These are phyloP conservation scores for Debaryomyces coudertii DNA, from an alignment of 1,139 yeast genomes.

Conservation along the genomic window DNA sequence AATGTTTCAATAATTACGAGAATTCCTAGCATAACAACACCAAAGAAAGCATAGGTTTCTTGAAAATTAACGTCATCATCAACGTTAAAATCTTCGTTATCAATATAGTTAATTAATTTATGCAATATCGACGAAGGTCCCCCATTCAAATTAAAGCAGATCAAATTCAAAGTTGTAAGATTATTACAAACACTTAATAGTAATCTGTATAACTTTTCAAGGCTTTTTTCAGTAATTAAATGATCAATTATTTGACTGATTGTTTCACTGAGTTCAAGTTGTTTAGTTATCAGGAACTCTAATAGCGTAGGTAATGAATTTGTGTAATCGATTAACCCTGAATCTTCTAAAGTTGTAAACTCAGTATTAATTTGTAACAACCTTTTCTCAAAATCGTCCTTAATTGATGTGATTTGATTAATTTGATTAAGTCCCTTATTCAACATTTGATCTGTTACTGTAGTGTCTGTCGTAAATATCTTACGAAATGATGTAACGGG, in stretches of 20 bases:
- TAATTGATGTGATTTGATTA: slow-evolving; percentile 13
- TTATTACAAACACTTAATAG: slow-evolving; percentile 49
- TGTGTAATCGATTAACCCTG: slow-evolving; percentile 49
- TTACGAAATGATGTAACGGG: slow-evolving; percentile 46
- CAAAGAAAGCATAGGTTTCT: slow-evolving; percentile 70
- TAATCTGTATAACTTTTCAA: slow-evolving; percentile 52
- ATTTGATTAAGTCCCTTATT: slow-evolving; percentile 27
- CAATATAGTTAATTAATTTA: slow-evolving; percentile 38
- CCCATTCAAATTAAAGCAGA: slow-evolving; percentile 33
- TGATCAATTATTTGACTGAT: slow-evolving; percentile 39
- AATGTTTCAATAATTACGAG: slow-evolving; percentile 49
- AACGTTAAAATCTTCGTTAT: slow-evolving; percentile 34
- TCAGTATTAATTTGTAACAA: slow-evolving; percentile 55
- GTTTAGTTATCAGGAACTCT: slow-evolving; percentile 43
- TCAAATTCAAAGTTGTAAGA: slow-evolving; percentile 43
- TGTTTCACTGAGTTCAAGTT: slow-evolving; percentile 37
- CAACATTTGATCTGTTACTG: slow-evolving; percentile 37
- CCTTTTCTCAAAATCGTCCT: slow-evolving; percentile 31
- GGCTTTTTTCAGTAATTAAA: slow-evolving; percentile 42
- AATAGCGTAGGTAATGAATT: slow-evolving; percentile 29
- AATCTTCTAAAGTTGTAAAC: slow-evolving; percentile 56
- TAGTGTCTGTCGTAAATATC: slow-evolving; percentile 38
- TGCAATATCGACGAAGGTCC: slow-evolving; percentile 30
- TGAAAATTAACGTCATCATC: slow-evolving; percentile 64
- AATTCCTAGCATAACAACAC: slow-evolving; percentile 56